Conservation (phyloP, 441 rosid genomes). For the Bocquillonia castaneifolia region DNA sequence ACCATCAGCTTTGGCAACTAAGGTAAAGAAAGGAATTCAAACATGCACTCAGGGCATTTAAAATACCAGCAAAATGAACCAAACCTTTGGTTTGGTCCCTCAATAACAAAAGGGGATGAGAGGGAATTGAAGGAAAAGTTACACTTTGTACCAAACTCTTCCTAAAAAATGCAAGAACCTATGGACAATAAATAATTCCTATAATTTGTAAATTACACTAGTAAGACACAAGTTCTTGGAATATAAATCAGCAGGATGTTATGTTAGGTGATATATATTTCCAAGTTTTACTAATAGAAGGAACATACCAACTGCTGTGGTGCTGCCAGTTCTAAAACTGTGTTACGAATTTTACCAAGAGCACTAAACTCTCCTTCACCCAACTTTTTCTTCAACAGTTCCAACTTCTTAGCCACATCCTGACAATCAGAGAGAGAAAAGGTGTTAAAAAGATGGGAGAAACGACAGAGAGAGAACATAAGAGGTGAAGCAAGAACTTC, state of each 20-base stretch:
- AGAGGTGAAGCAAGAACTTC: slow-evolving; percentile 1
- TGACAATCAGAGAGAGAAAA: slow-evolving; percentile 30
- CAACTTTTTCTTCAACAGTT: slow-evolving; percentile 56
- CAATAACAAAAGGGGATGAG: background rate
- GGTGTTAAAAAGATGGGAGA: background rate
- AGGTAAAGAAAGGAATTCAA: slow-evolving; percentile 5
- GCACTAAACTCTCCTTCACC: slow-evolving; percentile 51
- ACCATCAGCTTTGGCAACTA: slow-evolving; percentile 10
- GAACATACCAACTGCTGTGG: slow-evolving; percentile 69
- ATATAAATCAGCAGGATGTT: background rate
- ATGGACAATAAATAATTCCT: background rate
- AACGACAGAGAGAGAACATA: background rate
- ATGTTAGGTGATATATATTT: background rate
- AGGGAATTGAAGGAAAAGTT: background rate
- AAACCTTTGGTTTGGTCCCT: background rate
- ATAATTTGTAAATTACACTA: background rate
- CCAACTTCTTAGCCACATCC: slow-evolving; percentile 65
- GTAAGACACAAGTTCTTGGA: background rate
- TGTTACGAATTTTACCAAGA: slow-evolving; percentile 66
- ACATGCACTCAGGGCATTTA: background rate
- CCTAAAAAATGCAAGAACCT: background rate
- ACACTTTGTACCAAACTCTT: background rate
- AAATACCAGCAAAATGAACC: background rate
- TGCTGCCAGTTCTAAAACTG: slow-evolving; percentile 62
- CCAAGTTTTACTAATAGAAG: slow-evolving; percentile 6